Base-by-base conservation (phyloP, 176 grass and related monocot genomes). In the Avena eriantha region DNA sequence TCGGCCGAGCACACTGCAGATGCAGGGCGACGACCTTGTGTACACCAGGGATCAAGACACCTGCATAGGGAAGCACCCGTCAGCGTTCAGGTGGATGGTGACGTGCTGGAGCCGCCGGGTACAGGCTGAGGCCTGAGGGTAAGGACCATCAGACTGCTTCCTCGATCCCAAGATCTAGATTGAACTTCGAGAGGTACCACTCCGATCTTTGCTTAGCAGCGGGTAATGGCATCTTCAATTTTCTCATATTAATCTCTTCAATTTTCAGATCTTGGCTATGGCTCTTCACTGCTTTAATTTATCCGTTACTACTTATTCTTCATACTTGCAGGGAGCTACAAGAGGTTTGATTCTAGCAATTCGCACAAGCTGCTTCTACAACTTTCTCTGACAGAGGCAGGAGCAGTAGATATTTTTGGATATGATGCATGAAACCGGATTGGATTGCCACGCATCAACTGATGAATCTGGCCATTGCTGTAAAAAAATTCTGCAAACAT, bases 1-100 rank as follows among this genome's bases (percentile, higher is more conserved):
- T 39, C 2, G 36, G 36, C 2, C 36, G 36, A 4, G 36, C 36
- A 39, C 36, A 39, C 36, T 39, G 36, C 36, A 39, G 36, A 4
- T 39, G 36, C 36, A 39, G 36, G 47, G 84, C 9, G 74, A 86
- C 11, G 73, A 90, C 69, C 79, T 80, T 18, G 54, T 98, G 73
- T 98, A 98, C 68, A 92, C 95, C 46, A 92, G 89, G 24, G 84
- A 69, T 1, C 85, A 95, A 82, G 93, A 98, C 79, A 84, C 91
- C 17, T 98, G n/a, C n/a, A n/a, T n/a, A n/a, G n/a, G n/a, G n/a
- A n/a, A n/a, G 91, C 90, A 90, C 47, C 60, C 41, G 80, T 92
- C 95, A 21, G 67, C 63, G 34, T 67, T 93, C 3, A 86, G 89
- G 31, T 93, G 82, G 89, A 61, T 87, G 31, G 41, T 93, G 81